Percentiles rank a stretch among this genome's conserved stretches.
Conservation (phyloP, 805 yeast species). For the Spathaspora arborariae region DNA sequence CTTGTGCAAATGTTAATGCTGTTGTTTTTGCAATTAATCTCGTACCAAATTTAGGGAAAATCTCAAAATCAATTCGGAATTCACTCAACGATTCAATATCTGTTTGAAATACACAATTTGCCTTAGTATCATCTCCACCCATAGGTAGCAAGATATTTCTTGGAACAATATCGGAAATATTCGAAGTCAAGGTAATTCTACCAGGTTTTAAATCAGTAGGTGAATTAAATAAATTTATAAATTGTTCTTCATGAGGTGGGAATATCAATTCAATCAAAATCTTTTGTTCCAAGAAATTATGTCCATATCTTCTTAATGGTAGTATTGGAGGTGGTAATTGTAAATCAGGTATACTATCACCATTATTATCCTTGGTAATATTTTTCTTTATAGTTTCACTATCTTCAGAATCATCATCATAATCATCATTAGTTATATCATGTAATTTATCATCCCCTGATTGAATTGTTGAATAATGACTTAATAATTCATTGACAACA, state of each 20-base stretch:
- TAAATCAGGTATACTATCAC: constrained; percentile 83
- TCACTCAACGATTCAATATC: constrained; percentile 60
- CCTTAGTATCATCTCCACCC: constrained; percentile 48
- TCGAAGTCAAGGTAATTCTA: constrained; percentile 77
- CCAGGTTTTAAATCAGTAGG: constrained; percentile 57
- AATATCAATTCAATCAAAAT: constrained; percentile 77
- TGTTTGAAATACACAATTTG: constrained; percentile 77
- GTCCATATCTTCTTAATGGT: constrained; percentile 92
- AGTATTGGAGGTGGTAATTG: constrained; percentile 94
- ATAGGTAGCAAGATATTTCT: constrained; percentile 80
- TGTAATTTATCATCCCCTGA: neutral
- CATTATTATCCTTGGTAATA: constrained; percentile 20
- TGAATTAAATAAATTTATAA: constrained; percentile 44
- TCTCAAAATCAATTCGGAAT: constrained; percentile 79
- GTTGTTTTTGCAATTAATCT: constrained; percentile 86
- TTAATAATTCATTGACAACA: constrained; percentile 68
- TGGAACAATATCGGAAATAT: constrained; percentile 78
- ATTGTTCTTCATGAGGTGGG: constrained; percentile 40
- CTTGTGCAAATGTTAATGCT: constrained; percentile 54
- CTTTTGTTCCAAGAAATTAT: constrained; percentile 88
- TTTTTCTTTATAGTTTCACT: constrained; percentile 27
- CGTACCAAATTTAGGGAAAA: constrained; percentile 93
- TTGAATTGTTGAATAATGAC: constrained; percentile 18
- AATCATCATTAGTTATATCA: neutral
- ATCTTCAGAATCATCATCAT: constrained; percentile 35